phyloP scores from a whole-genome alignment of 352 stramenopile genomes.

The Phytophthora fragariae region DNA sequence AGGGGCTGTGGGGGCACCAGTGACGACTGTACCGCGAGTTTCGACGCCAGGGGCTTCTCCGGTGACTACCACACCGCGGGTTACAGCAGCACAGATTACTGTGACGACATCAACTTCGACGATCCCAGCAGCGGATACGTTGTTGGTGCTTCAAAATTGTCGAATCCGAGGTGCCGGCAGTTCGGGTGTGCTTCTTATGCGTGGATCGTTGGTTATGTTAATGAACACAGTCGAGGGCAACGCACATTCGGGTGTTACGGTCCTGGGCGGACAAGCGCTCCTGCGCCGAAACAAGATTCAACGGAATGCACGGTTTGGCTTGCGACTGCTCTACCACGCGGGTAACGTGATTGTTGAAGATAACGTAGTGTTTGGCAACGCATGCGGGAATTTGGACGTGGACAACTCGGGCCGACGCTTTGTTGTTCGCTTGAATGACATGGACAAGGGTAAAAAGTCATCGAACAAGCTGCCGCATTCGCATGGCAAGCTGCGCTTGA shows the following conservation, averaged over 20 bases:
- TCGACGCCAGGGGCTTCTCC: not conserved
- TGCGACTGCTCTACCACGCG: slow-evolving; percentile 75
- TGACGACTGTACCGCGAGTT: not conserved
- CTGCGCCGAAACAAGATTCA: slow-evolving; percentile 72
- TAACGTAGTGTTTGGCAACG: slow-evolving; percentile 69
- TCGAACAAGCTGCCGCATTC: slow-evolving; percentile 59
- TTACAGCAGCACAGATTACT: not conserved
- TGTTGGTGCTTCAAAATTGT: slow-evolving; percentile 66
- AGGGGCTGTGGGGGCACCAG: not conserved
- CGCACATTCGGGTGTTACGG: slow-evolving; percentile 62
- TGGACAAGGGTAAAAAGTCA: slow-evolving; percentile 62
- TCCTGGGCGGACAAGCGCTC: slow-evolving; percentile 66
- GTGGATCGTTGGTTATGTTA: slow-evolving; percentile 66
- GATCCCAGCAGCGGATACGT: slow-evolving; percentile 32
- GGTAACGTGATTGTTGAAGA: slow-evolving; percentile 80
- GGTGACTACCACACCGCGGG: not conserved
- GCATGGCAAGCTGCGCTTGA: slow-evolving; percentile 56
- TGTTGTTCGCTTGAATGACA: slow-evolving; percentile 81
- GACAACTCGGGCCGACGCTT: slow-evolving; percentile 82
- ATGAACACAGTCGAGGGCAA: slow-evolving; percentile 67
- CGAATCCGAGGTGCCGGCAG: slow-evolving; percentile 63
- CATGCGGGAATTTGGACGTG: slow-evolving; percentile 76
- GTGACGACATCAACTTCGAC: not conserved
- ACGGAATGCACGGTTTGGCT: slow-evolving; percentile 72
- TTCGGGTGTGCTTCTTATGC: slow-evolving; percentile 65